Evolutionary conservation across 75 land plant species (phyloP).

Genomic region (Gnetum montanum): DNA sequence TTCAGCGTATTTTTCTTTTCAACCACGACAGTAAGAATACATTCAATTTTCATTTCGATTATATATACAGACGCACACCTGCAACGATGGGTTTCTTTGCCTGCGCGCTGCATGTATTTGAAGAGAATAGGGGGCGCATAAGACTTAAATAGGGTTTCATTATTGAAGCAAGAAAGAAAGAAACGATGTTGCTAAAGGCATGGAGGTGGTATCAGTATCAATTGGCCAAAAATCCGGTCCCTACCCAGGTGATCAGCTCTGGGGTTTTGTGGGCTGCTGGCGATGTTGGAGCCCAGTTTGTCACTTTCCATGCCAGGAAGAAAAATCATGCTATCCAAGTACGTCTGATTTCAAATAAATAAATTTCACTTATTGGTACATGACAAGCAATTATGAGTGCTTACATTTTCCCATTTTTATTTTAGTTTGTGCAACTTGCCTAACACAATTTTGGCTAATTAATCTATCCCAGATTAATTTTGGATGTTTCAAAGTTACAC

Average conservation of each 20-base stretch:
- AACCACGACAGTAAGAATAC: too few species aligned
- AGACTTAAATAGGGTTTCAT: too few species aligned
- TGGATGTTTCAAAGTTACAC: too few species aligned
- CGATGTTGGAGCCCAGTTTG: slow-evolving; percentile 74
- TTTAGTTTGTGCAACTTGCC: not conserved
- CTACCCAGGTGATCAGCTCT: slow-evolving; percentile 85
- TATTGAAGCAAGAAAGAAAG: too few species aligned
- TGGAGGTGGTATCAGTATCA: slow-evolving; percentile 91
- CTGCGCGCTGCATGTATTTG: too few species aligned
- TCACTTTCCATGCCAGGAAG: slow-evolving; percentile 29
- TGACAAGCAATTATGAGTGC: not conserved
- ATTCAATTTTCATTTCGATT: too few species aligned
- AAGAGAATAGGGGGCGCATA: too few species aligned
- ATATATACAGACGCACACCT: too few species aligned
- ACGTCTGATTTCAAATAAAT: not conserved
- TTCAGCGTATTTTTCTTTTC: too few species aligned
- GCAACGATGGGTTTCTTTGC: too few species aligned
- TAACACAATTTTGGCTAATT: not conserved
- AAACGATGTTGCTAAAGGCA: slow-evolving; percentile 16
- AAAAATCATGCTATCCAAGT: not conserved
- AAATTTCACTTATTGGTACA: not conserved
- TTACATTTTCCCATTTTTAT: not conserved
- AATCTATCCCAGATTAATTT: not conserved
- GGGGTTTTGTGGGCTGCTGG: slow-evolving; percentile 81
- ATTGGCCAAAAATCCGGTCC: slow-evolving; percentile 57